phyloP scores from a whole-genome alignment of 371 early-diverging fungal genomes.

The Chytridiales sp. region DNA sequence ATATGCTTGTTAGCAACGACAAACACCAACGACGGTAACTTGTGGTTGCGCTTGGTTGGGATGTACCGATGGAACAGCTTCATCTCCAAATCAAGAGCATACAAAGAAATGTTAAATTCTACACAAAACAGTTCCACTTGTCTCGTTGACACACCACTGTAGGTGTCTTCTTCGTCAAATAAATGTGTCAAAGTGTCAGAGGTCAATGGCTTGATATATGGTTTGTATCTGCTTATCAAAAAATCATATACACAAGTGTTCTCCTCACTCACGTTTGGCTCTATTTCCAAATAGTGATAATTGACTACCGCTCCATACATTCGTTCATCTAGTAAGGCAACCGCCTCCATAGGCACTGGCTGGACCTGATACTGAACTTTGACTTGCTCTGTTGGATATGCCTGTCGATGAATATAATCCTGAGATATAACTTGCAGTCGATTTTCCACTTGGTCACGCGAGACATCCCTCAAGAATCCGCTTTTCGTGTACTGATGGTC shows the following conservation, averaged over 20 bases:
- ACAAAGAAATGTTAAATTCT: conserved; percentile 2
- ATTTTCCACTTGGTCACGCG: too few species aligned
- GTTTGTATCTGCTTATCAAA: conserved; percentile 6
- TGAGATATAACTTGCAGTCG: too few species aligned
- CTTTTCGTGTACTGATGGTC: too few species aligned
- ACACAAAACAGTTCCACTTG: conserved; percentile 9
- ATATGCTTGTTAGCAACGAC: conserved; percentile 14
- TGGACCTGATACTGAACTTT: conserved; percentile 6
- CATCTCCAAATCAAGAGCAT: conserved; percentile 7
- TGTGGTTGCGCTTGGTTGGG: conserved; percentile 11
- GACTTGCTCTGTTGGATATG: too few species aligned
- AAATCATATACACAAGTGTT: conserved; percentile 8
- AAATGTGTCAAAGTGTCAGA: too few species aligned
- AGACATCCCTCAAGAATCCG: too few species aligned
- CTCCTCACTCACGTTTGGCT: conserved; percentile 13
- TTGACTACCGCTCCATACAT: conserved; percentile 19
- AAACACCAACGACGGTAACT: conserved; percentile 1
- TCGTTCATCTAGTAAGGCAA: conserved; percentile 11
- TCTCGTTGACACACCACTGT: conserved; percentile 9
- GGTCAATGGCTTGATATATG: conserved; percentile 13
- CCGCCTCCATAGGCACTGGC: conserved; percentile 7
- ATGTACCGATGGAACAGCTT: conserved; percentile 10
- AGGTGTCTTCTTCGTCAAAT: too few species aligned
- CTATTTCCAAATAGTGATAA: conserved; percentile 15
- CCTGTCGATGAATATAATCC: too few species aligned